Conservation (phyloP, 495 filamentous ascomycete genomes). For the Trichoderma virens region DNA sequence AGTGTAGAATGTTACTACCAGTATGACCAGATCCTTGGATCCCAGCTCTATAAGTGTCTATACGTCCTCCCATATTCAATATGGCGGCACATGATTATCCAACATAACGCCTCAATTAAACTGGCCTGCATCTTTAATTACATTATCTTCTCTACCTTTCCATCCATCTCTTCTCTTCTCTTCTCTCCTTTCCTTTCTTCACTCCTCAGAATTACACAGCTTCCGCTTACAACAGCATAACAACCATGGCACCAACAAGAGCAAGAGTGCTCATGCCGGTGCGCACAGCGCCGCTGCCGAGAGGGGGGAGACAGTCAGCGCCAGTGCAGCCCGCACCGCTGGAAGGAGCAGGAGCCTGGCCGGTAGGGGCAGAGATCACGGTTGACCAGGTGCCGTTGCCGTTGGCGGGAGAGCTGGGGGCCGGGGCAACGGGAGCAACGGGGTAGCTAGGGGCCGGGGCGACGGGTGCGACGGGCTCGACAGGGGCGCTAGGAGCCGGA, state of each 20-base stretch:
- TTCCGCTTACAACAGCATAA: constrained; percentile 23
- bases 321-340: constrained; percentile 7
- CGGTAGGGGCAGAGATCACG: background rate
- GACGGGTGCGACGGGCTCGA: background rate
- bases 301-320: constrained; percentile 13
- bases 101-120: constrained; percentile 1
- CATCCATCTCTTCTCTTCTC: background rate
- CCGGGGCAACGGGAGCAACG: background rate
- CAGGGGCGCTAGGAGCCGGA: background rate
- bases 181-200: background rate
- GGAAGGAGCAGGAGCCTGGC: background rate
- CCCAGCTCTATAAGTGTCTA: background rate
- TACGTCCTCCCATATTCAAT: background rate
- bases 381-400: background rate
- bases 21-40: constrained; percentile 1
- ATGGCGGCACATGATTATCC: background rate
- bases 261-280: constrained; percentile 23
- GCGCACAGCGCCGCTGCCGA: constrained; percentile 23
- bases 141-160: background rate
- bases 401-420: background rate
- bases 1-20: background rate
- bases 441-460: background rate
- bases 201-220: background rate
- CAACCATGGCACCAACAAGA: constrained; percentile 23
- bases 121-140: background rate